Base-by-base conservation (phyloP, 257 asterid genomes). In the Striga asiatica region DNA sequence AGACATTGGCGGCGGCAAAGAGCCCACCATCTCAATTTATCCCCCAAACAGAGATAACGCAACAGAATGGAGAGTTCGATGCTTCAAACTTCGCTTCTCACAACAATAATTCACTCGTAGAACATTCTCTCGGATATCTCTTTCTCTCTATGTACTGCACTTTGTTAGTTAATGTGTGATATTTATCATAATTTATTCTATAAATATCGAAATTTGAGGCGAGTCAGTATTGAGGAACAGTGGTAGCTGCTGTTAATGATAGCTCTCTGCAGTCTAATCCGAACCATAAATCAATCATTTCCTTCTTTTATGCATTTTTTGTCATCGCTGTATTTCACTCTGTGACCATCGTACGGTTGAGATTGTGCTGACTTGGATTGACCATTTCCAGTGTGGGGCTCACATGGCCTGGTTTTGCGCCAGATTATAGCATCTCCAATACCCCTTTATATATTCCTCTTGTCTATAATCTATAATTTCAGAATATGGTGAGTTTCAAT, bases 1-100 rank as follows among this genome's bases (percentile, higher is more conserved):
- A 27, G 85, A 77, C 65, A 66, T 79, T 27, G 64, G 93, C 56
- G 74, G 54, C 24, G 83, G 82, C 82, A 81, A 62, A 38, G 83
- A 66, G n/a, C 70, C 68, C 69, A 84, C 94, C 98, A 91, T 87
- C 58, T 14, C 2, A 8, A 12, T 39, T 29, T 32, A 58, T 16
- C 12, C 1, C 32, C 23, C 22, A 43, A 54, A 24, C 27, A 58
- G 58, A 48, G 64, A 73, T 43, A 32, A 24, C 8, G 41, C 2
- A 23, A 41, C 1, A 34, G 29, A 58, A 29, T 1, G 21, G 38
- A 47, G 14, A 42, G 49, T 52, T 29, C 51, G 46, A 54, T 61
- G n/a, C n/a, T n/a, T n/a, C n/a, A n/a, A n/a, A n/a, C 49, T 31
- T 45, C 54, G 29, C 23, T 38, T 42, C 38, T 64, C 66, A 50